Percentiles rank a stretch among this genome's conserved stretches.
Conservation (phyloP, 257 asterid species). For the Ajuga chamaepitys region DNA sequence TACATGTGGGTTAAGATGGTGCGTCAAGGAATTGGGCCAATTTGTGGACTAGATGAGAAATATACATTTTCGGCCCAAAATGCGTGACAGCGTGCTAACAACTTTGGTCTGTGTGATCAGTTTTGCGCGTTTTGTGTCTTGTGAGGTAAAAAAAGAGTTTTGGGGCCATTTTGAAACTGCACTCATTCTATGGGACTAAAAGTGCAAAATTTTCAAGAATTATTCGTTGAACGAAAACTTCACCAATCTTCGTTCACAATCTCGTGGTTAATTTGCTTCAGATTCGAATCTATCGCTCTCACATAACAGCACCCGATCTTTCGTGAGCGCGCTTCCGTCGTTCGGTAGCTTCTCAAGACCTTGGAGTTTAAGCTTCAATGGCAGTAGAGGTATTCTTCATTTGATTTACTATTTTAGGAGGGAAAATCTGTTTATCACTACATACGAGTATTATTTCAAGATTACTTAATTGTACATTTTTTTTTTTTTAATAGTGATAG, state of each 20-base stretch:
- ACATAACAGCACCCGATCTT: conserved; percentile 30
- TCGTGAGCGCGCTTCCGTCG: conserved; percentile 8
- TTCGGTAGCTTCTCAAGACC: not conserved
- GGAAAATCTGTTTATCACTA: not conserved
- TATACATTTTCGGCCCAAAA: too few species aligned
- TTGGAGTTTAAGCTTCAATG: conserved; percentile 4
- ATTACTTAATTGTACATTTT: conserved; percentile 1
- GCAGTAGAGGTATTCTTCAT: not conserved
- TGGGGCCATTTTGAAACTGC: too few species aligned
- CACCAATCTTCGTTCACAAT: not conserved
- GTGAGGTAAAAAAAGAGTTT: too few species aligned
- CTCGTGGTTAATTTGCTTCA: conserved; percentile 26
- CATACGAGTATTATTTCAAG: not conserved
- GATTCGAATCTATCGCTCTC: conserved; percentile 84
- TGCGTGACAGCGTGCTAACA: too few species aligned
- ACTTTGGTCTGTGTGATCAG: too few species aligned
- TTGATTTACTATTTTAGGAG: not conserved
- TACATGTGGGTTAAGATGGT: too few species aligned
- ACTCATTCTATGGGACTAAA: too few species aligned
- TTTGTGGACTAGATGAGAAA: too few species aligned
- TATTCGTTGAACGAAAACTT: too few species aligned
- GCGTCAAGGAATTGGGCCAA: too few species aligned
- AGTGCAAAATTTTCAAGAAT: too few species aligned
- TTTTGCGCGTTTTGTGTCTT: too few species aligned
- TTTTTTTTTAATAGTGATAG: not conserved